These are phyloP conservation scores for Rhodotorula mucilaginosa DNA, from an alignment of 1,284 basidiomycete genomes.

Conservation along the genomic window DNA sequence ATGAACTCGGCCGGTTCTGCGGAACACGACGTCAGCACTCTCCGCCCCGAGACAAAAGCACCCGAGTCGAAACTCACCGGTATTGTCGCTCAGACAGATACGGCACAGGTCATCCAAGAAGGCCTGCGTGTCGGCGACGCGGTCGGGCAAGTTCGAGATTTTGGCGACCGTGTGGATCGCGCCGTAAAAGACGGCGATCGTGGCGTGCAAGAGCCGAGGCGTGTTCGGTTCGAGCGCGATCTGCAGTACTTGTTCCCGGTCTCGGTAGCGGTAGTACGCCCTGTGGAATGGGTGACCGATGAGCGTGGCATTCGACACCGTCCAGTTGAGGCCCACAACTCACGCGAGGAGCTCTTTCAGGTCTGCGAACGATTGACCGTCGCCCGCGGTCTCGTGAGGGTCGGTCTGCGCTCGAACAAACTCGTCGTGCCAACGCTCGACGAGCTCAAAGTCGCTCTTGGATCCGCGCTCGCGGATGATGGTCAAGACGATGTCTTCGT, in stretches of 20 bases:
- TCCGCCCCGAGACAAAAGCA: too few relatives aligned
- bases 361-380: constrained; percentile 15
- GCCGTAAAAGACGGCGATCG: constrained; percentile 37
- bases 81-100: constrained; percentile 15
- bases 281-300: background rate
- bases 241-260: constrained; percentile 37
- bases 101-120: constrained; percentile 38
- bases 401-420: constrained; percentile 2
- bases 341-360: constrained; percentile 37
- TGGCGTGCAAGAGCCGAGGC: constrained; percentile 24
- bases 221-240: constrained; percentile 36
- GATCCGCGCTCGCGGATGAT: constrained; percentile 32
- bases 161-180: constrained; percentile 39
- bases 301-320: background rate
- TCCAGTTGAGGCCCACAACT: background rate
- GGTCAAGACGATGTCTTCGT: constrained; percentile 36
- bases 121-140: constrained; percentile 36
- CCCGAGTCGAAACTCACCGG: constrained; percentile 4
- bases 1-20: constrained; percentile 34
- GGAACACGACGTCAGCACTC: background rate
- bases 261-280: constrained; percentile 34
- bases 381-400: background rate
- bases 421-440: constrained; percentile 28
- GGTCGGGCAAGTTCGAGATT: constrained; percentile 28
- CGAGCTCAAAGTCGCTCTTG: constrained; percentile 7